Evolutionary conservation across 495 filamentous ascomycete genomes (phyloP).

Genomic region (Penicillium fimorum): DNA sequence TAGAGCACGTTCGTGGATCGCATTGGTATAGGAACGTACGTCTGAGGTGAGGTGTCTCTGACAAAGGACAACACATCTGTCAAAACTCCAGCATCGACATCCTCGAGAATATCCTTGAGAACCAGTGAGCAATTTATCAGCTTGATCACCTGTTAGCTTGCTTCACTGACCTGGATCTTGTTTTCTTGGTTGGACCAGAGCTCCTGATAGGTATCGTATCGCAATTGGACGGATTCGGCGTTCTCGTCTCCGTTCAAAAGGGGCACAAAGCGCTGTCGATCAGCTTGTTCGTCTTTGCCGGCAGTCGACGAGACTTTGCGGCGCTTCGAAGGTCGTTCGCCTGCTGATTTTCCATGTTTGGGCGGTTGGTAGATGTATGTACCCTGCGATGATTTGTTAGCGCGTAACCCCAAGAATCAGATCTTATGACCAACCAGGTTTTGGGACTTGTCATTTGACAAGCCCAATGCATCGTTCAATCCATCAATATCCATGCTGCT

Average conservation of each 20-base stretch:
- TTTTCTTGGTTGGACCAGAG: slow-evolving; percentile 67
- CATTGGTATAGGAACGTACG: slow-evolving; percentile 27
- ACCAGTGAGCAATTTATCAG: slow-evolving; percentile 16
- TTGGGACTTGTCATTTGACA: slow-evolving; percentile 39
- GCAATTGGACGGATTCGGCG: slow-evolving; percentile 46
- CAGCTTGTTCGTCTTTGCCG: slow-evolving; percentile 17
- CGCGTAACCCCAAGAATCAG: not conserved
- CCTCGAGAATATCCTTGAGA: slow-evolving; percentile 36
- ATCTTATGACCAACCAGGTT: slow-evolving; percentile 43
- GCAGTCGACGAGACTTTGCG: slow-evolving; percentile 49
- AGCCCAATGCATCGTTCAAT: slow-evolving; percentile 28
- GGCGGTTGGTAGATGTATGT: slow-evolving; percentile 68
- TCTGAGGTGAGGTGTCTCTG: slow-evolving; percentile 44
- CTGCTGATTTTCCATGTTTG: slow-evolving; percentile 32
- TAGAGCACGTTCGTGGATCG: slow-evolving; percentile 9
- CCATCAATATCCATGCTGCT: slow-evolving; percentile 30
- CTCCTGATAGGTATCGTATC: slow-evolving; percentile 61
- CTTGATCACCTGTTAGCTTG: not conserved
- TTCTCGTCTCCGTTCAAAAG: slow-evolving; percentile 64
- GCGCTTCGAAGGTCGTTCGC: slow-evolving; percentile 61
- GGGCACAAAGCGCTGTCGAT: slow-evolving; percentile 49
- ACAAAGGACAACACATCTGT: slow-evolving; percentile 68
- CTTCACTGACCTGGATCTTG: slow-evolving; percentile 61
- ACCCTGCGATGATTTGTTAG: slow-evolving; percentile 45
- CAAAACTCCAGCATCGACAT: slow-evolving; percentile 56